Percentiles rank a stretch among this genome's conserved stretches.
Conservation (phyloP, 2,329 filamentous ascomycete genomes). For the Calonectria naviculata region DNA sequence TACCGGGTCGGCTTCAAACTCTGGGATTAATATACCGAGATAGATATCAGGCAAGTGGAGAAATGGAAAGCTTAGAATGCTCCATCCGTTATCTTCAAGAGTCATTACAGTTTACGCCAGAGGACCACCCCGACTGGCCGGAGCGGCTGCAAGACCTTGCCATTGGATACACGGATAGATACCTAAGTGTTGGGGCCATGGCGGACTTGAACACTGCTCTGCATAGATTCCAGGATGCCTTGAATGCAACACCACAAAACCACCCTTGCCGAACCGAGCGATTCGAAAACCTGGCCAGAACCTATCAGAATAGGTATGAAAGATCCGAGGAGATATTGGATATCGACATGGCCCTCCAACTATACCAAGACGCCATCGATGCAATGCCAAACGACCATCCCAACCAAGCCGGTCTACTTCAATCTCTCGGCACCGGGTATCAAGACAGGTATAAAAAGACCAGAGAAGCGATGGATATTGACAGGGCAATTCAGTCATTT, state of each 20-base stretch:
- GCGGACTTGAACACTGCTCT: background rate
- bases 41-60: background rate
- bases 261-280: background rate
- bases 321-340: background rate
- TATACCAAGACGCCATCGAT: background rate
- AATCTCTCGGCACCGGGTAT: no score
- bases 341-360: background rate
- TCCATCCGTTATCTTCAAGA: background rate
- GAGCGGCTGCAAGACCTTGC: background rate
- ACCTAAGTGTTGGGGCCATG: background rate
- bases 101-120: background rate
- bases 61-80: background rate
- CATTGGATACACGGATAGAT: background rate
- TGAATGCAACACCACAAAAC: background rate
- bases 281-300: background rate
- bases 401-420: no score
- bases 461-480: no score
- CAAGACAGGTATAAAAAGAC: no score
- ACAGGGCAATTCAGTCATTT: no score
- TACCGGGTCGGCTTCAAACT: background rate
- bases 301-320: background rate
- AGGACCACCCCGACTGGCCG: background rate
- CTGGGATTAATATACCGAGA: background rate
- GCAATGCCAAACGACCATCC: background rate
- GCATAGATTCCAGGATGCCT: background rate